Evolutionary conservation across 257 asterid genomes (phyloP), one percentile per base, ranked within the genome.

Genomic region (Scutellaria minor): DNA sequence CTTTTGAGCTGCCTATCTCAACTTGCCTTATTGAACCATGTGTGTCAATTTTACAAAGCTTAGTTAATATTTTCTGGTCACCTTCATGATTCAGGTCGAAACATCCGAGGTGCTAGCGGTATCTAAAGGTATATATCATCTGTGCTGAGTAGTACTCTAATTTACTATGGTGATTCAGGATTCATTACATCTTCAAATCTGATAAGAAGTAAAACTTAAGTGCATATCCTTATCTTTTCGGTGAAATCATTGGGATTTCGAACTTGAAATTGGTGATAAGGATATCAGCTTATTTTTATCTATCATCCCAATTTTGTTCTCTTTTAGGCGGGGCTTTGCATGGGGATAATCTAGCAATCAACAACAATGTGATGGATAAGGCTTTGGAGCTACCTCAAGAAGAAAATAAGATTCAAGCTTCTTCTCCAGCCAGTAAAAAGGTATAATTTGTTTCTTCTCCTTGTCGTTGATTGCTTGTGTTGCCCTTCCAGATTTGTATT

Each of bases 31-130:
- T 51, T 20, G 22, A 41, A 12, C 52, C 12, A n/a, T 65, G 24
- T 57, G 35, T 48, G 44, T 66, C 46, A 47, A 41, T 12, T 20
- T 12, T 56, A 10, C 51, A 24, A 78, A 75, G 27, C 40, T n/a
- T 46, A 41, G 55, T 70, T 73, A 64, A 68, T 64, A 66, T 60
- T 66, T 31, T 79, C 35, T 70, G 69, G 75, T 56, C 41, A 7
- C 63, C 64, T 77, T 42, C 42, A 27, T 74, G 76, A 65, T 87
- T 75, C 95, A 93, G 98, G 86, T 74, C 60, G 77, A 89, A 64
- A 77, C 76, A 70, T 56, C 78, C 59, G 82, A 80, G 75, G 75
- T 44, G 74, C 85, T 63, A 70, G 70, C 74, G 39, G 76, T 52
- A 64, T 73, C 81, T 53, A 79, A 86, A 90, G 96, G 97, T 87